Conservation (phyloP, 176 grass and related monocot species). For the Melocanna baccifera region DNA sequence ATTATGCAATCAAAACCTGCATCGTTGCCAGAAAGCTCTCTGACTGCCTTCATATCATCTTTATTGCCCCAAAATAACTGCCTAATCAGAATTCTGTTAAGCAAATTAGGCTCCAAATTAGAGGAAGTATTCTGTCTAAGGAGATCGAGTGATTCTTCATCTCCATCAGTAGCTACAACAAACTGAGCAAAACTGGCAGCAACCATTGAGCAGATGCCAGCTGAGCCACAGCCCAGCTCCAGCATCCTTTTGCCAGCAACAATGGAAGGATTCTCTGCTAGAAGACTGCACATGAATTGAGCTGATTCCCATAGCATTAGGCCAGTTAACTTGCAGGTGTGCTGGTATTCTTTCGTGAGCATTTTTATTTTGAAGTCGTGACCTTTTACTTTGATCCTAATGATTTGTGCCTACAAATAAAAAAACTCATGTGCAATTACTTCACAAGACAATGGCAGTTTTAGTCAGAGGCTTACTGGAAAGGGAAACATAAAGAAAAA, state of each 20-base stretch:
- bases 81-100: slow-evolving; percentile 41
- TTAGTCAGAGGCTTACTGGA: not conserved
- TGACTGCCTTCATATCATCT: slow-evolving; percentile 41
- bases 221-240: slow-evolving; percentile 80
- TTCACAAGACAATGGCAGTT: slow-evolving; percentile 12
- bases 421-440: slow-evolving; percentile 12
- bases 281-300: slow-evolving; percentile 69
- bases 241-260: slow-evolving; percentile 69
- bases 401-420: slow-evolving; percentile 39
- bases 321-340: slow-evolving; percentile 87
- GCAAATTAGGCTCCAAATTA: slow-evolving; percentile 54
- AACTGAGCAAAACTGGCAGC: slow-evolving; percentile 50
- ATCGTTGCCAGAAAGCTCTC: slow-evolving; percentile 32
- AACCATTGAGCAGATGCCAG: slow-evolving; percentile 92
- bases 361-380: slow-evolving; percentile 70
- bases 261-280: slow-evolving; percentile 83
- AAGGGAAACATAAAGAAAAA: not conserved
- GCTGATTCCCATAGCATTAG: slow-evolving; percentile 94
- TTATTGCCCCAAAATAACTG: slow-evolving; percentile 75
- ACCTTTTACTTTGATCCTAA: slow-evolving; percentile 56
- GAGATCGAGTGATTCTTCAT: slow-evolving; percentile 66
- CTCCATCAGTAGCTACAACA: slow-evolving; percentile 82
- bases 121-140: slow-evolving; percentile 57
- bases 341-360: slow-evolving; percentile 79
- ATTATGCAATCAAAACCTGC: slow-evolving; percentile 78